Base-by-base conservation (phyloP, 2,329 filamentous ascomycete genomes). In the Simplicillium aogashimaense region DNA sequence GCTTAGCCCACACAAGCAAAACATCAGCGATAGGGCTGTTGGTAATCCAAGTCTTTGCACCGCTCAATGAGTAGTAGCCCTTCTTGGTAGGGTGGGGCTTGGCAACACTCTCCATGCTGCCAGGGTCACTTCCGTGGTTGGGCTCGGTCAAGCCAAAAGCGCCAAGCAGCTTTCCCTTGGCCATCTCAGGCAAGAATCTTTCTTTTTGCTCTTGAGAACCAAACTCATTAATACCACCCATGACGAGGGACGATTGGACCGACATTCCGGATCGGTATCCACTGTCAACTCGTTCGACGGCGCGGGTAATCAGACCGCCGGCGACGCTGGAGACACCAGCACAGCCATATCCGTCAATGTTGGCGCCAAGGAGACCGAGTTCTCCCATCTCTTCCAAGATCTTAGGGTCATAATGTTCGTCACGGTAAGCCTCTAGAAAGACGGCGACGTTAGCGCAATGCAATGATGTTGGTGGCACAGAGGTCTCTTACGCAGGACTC, bases 261-360 rank as follows among this genome's bases (percentile, higher is more conserved):
- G 86, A 94, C 83, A 94, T 94, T 48, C 85, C 88, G 37, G 86
- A 94, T 43, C 89, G 78, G 63, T 94, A 95, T 37, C 88, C 89
- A 45, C 86, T 92, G 58, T 95, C 88, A 20, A 95, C 86, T 42
- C 87, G 77, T 64, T 95, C 88, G 14, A 95, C 86, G 47, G 89
- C 88, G 56, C 87, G 78, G 15, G 86, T 94, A 60, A 95, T 94
- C 47, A 95, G 67, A 16, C 87, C 88, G n/a, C 83, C 83, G 8
- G 88, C 88, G 35, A 95, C 86, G 40, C 82, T 89, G 47, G 85
- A 90, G 18, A 86, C 84, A 40, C 88, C 88, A 4, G 88, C 88
- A 59, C 89, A 95, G 25, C 79, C 88, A 54, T 94, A 92, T 14
- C 88, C 89, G 47, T 90, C 69, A 45, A 95, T 89, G 14, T 80